Evolutionary conservation across 495 filamentous ascomycete species (phyloP).

Genomic region (Pseudoneurospora amorphoporcata): DNA sequence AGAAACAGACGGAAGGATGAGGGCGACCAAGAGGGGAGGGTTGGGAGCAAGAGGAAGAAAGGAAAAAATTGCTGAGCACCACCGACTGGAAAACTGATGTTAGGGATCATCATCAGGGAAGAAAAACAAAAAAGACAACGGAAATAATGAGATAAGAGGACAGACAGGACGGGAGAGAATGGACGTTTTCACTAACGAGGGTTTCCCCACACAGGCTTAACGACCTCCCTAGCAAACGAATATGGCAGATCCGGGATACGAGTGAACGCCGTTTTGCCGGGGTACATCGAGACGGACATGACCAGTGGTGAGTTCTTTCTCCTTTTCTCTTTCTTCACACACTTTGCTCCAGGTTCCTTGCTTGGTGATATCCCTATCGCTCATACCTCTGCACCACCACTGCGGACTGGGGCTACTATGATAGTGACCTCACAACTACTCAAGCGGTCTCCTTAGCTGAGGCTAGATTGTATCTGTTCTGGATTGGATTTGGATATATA

Average conservation of each 20-base stretch:
- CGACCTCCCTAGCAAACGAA: constrained; percentile 58
- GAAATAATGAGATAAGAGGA: no score
- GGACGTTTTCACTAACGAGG: no score
- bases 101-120: no score
- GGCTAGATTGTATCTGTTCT: background rate
- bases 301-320: constrained; percentile 44
- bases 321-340: background rate
- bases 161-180: background rate
- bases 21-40: background rate
- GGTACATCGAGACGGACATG: constrained; percentile 75
- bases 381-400: background rate
- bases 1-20: background rate
- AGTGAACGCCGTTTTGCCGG: constrained; percentile 74
- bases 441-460: no score
- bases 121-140: background rate
- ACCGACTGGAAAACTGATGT: background rate
- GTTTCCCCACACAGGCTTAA: constrained; percentile 39
- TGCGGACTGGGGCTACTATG: background rate
- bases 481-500: background rate
- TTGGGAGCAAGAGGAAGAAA: background rate
- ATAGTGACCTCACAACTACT: background rate
- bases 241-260: constrained; percentile 47
- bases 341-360: background rate
- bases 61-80: background rate
- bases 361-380: background rate